These are phyloP conservation scores for Ampelomyces quisqualis DNA, from an alignment of 2,329 filamentous ascomycete genomes.

Conservation along the genomic window DNA sequence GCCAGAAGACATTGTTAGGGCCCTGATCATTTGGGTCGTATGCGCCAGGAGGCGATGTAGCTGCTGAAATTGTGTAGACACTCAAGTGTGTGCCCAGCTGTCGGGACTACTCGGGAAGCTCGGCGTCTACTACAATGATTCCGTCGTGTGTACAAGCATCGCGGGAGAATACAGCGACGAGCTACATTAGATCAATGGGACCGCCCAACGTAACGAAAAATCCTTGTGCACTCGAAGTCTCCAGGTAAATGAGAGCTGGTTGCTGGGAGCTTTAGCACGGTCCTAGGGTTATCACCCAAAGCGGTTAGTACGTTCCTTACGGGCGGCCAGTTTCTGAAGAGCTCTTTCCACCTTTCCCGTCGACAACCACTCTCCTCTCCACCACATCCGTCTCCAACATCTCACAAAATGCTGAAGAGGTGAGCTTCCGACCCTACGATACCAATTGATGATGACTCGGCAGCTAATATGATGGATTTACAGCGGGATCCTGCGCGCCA, in stretches of 20 bases:
- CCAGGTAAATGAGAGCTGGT: neutral
- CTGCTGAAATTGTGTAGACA: too few relatives aligned
- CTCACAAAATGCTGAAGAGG: constrained; percentile 63
- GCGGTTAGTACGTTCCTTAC: constrained; percentile 3
- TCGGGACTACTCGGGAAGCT: constrained; percentile 9
- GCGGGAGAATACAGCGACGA: too few relatives aligned
- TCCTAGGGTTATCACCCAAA: constrained; percentile 2
- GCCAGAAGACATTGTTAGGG: too few relatives aligned
- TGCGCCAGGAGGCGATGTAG: too few relatives aligned
- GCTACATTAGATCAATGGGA: too few relatives aligned
- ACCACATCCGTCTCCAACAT: constrained; percentile 44
- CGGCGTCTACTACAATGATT: neutral
- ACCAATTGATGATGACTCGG: constrained; percentile 43
- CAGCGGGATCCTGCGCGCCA: constrained; percentile 67
- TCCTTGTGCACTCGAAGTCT: too few relatives aligned
- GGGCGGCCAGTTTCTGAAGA: constrained; percentile 13
- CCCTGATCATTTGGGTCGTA: too few relatives aligned
- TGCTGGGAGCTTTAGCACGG: constrained; percentile 9
- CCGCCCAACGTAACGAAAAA: too few relatives aligned
- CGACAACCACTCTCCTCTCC: constrained; percentile 33
- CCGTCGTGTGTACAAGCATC: neutral
- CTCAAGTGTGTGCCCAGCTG: too few relatives aligned
- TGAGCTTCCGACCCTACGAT: constrained; percentile 41
- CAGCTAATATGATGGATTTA: constrained; percentile 44
- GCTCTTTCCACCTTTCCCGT: constrained; percentile 25